Evolutionary conservation across 805 yeast genomes (phyloP), one percentile per base, ranked within the genome.

Genomic region (Candida odintsovae): DNA sequence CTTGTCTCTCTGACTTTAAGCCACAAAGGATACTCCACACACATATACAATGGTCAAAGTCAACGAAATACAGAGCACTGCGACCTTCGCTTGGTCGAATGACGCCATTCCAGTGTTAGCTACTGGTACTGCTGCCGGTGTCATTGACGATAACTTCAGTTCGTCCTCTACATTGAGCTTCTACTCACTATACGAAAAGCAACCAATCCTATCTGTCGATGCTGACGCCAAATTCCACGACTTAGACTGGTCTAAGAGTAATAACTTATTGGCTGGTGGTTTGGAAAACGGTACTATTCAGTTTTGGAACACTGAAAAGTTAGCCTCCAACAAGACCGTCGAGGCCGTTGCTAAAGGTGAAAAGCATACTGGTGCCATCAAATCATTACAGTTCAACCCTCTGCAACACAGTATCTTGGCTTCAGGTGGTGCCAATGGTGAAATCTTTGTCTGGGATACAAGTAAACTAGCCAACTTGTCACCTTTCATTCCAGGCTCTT

Each of bases 51-150:
- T 84, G 90, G 92, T 89, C 57, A 89, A 88, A 68, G 75, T 94
- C 55, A 79, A 81, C 65, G 97, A 90, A 67, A 80, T 88, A 60
- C 73, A 79, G 51, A 77, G 89, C 56, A 87, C 97, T 13, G 90
- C 97, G 44, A 83, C 96, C n/a, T 89, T 94, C 69, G 95, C 98
- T 39, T 92, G 98, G 97, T 87, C 96, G 40, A 78, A 82, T 53
- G 86, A 80, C 55, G 64, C 65, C 44, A 68, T 81, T 50, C 97
- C 97, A 16, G 67, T 78, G 45, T 63, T 94, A 54, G 97, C 90
- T 20, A 80, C 96, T 2, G 99, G 97, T 20, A 86, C 97, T 0
- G 86, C 88, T n/a, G 90, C 98, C 0, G 98, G 98, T 8, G 95
- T 97, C 13, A 85, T 94, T 57, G 97, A 89, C 63, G 86, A 86